A percentile compares a stretch with the other conserved stretches of the same genome.
These are phyloP conservation scores for Phytopythium cucurbitacearum DNA, from an alignment of 352 stramenopile species.

Conservation along the genomic window DNA sequence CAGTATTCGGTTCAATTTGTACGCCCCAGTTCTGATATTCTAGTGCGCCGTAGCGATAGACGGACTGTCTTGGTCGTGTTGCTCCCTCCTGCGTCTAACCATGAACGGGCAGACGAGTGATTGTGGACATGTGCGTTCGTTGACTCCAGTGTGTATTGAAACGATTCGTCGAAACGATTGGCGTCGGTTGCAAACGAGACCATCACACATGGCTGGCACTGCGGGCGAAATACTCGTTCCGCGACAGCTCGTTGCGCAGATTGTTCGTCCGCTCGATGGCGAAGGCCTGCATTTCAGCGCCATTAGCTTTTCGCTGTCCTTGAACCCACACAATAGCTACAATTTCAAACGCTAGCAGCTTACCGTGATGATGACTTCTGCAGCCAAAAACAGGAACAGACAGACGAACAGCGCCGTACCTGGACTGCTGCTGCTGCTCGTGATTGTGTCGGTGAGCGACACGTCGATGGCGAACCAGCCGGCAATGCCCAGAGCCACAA, in stretches of 20 bases:
- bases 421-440: constrained; percentile 25
- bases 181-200: background rate
- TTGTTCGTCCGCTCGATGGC: constrained; percentile 46
- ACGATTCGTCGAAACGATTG: background rate
- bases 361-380: constrained; percentile 63
- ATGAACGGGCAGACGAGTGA: too few species aligned
- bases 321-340: background rate
- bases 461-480: constrained; percentile 56
- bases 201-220: constrained; percentile 22
- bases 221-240: constrained; percentile 61
- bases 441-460: constrained; percentile 52
- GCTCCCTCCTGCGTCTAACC: too few species aligned
- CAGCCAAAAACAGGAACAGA: constrained; percentile 45
- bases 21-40: too few species aligned
- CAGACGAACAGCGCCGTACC: constrained; percentile 59
- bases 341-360: background rate
- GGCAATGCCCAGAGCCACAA: constrained; percentile 45
- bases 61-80: too few species aligned
- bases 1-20: too few species aligned
- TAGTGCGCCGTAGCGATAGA: too few species aligned
- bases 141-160: too few species aligned
- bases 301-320: background rate
- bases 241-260: constrained; percentile 65
- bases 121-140: too few species aligned
- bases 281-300: constrained; percentile 25